These are phyloP conservation scores for Vicia faba DNA, from an alignment of 306 rosid genomes.

Conservation along the genomic window DNA sequence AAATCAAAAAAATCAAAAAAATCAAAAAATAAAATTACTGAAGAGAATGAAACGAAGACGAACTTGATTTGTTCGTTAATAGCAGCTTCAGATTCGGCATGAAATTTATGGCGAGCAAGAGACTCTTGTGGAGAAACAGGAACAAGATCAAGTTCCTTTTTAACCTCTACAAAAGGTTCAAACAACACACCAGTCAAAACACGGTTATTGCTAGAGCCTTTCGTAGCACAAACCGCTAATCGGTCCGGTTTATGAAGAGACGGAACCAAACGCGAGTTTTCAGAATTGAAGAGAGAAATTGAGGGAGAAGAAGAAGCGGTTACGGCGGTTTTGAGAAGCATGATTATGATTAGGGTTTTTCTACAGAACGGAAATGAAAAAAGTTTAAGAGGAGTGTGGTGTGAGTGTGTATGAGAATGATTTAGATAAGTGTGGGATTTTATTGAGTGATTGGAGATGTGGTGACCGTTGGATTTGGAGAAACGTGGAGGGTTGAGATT, in stretches of 20 bases:
- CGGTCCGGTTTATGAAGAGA: slow-evolving; percentile 24
- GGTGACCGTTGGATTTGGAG: slow-evolving; percentile 43
- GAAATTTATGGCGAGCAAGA: slow-evolving; percentile 75
- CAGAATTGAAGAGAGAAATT: slow-evolving; percentile 45
- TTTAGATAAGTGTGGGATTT: background rate
- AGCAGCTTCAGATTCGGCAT: slow-evolving; percentile 63
- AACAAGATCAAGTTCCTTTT: slow-evolving; percentile 88
- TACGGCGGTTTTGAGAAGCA: slow-evolving; percentile 56
- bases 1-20: background rate
- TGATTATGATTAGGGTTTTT: slow-evolving; percentile 23
- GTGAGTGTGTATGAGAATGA: background rate
- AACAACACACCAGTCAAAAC: slow-evolving; percentile 78
- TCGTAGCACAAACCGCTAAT: slow-evolving; percentile 52
- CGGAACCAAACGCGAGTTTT: slow-evolving; percentile 29
- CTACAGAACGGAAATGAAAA: background rate
- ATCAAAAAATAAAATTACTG: background rate
- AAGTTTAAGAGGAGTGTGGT: background rate
- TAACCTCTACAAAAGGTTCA: slow-evolving; percentile 93
- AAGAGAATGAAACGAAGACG: background rate
- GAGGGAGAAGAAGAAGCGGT: slow-evolving; percentile 32
- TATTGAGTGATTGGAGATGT: background rate
- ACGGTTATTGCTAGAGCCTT: slow-evolving; percentile 48
- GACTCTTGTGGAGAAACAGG: slow-evolving; percentile 72
- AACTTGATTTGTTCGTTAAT: slow-evolving; percentile 95
- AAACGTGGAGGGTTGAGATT: slow-evolving; percentile 51